Evolutionary conservation across 148 eudicot genomes (phyloP).

Genomic region (Silene latifolia): DNA sequence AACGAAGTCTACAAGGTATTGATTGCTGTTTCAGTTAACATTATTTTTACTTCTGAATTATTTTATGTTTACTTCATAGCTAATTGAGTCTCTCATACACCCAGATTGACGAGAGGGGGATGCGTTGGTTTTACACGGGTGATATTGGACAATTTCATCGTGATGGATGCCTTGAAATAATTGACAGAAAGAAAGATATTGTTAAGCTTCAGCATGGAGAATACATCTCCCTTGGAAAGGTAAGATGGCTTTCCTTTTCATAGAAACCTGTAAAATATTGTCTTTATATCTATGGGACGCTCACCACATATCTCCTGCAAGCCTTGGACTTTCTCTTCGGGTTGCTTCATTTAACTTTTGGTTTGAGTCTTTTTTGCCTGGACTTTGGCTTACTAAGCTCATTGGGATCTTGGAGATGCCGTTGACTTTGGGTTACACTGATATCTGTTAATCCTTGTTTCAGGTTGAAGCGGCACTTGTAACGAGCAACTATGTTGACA

Average conservation of each 20-base stretch:
- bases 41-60: not conserved
- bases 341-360: not conserved
- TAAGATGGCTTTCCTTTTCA: not conserved
- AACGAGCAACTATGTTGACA: conserved; percentile 69
- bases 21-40: not conserved
- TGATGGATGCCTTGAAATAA: conserved; percentile 95
- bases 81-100: conserved; percentile 12
- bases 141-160: conserved; percentile 89
- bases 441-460: conserved; percentile 14
- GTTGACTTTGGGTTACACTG: not conserved
- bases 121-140: conserved; percentile 95
- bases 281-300: too few species aligned
- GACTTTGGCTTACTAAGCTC: not conserved
- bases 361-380: too few species aligned
- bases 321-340: not conserved
- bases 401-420: not conserved
- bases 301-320: not conserved
- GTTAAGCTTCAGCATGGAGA: conserved; percentile 99
- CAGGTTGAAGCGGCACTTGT: conserved; percentile 88
- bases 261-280: not conserved
- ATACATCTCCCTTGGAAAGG: conserved; percentile 97
- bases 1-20: conserved; percentile 82
- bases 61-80: not conserved
- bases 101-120: conserved; percentile 84
- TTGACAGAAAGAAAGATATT: conserved; percentile 95